Conservation (phyloP, 108 stramenopile species). For the Cyclotella kingstonii region DNA sequence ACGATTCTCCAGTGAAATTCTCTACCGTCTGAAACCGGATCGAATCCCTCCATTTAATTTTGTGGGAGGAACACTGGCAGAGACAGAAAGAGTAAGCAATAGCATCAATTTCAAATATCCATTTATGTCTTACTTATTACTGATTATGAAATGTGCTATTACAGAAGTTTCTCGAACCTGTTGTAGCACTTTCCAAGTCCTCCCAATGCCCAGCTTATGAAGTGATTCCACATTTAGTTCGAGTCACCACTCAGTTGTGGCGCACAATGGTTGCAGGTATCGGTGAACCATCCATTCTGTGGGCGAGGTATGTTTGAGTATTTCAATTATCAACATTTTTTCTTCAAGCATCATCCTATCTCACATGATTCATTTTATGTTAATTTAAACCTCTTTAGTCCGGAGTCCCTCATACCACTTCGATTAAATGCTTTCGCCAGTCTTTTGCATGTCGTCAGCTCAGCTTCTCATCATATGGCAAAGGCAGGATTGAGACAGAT, state of each 20-base stretch:
- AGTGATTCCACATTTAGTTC: constrained; percentile 55
- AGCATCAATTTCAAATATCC: background rate
- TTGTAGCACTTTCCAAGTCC: constrained; percentile 53
- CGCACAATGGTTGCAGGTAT: constrained; percentile 57
- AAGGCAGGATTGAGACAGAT: constrained; percentile 70
- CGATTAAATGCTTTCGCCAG: constrained; percentile 81
- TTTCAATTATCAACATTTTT: background rate
- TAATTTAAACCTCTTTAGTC: constrained; percentile 21
- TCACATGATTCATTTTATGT: background rate
- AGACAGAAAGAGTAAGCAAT: constrained; percentile 38
- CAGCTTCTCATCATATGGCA: constrained; percentile 57
- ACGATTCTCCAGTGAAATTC: constrained; percentile 29
- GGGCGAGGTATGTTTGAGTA: constrained; percentile 50
- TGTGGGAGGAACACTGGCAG: constrained; percentile 41
- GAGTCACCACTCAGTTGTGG: constrained; percentile 60
- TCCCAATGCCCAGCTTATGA: constrained; percentile 62
- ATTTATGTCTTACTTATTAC: background rate
- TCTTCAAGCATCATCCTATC: background rate
- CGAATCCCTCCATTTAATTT: constrained; percentile 55
- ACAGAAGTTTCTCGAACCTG: constrained; percentile 38
- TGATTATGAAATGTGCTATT: constrained; percentile 3
- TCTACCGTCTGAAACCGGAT: constrained; percentile 38
- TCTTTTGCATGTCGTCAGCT: constrained; percentile 61
- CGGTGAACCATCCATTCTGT: constrained; percentile 64
- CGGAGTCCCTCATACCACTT: constrained; percentile 65